These are phyloP conservation scores for Camelina hispida DNA, from an alignment of 345 rosid species.

Conservation along the genomic window DNA sequence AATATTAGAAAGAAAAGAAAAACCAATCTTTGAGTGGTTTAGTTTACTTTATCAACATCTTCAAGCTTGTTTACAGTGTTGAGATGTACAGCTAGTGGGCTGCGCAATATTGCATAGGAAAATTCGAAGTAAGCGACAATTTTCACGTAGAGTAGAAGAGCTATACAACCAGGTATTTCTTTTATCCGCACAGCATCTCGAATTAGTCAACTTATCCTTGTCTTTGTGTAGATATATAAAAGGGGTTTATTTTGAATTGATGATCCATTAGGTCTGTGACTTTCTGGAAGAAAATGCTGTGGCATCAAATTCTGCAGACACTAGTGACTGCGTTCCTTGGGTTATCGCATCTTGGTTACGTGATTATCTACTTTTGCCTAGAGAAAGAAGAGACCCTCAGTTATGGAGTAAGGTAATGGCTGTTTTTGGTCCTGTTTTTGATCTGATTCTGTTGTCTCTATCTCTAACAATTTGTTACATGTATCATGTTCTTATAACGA, in stretches of 20 bases:
- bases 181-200: background rate
- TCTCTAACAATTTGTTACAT: constrained; percentile 4
- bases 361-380: constrained; percentile 83
- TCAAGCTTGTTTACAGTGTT: constrained; percentile 61
- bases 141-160: constrained; percentile 67
- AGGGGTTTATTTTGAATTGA: background rate
- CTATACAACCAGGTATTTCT: constrained; percentile 70
- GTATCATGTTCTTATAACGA: background rate
- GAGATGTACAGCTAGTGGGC: constrained; percentile 70
- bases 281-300: constrained; percentile 89
- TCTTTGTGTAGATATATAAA: background rate
- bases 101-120: constrained; percentile 52
- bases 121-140: constrained; percentile 48
- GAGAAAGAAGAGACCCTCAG: constrained; percentile 80
- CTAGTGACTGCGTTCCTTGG: constrained; percentile 73
- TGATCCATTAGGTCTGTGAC: constrained; percentile 68
- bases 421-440: background rate
- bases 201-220: background rate
- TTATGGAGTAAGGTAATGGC: constrained; percentile 79
- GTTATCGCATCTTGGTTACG: constrained; percentile 81
- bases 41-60: constrained; percentile 48
- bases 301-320: constrained; percentile 49
- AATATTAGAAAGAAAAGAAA: constrained; percentile 38
- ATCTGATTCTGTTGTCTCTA: background rate
- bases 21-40: constrained; percentile 44